Base-by-base conservation (phyloP, 495 filamentous ascomycete genomes). In the Rusavskia elegans region DNA sequence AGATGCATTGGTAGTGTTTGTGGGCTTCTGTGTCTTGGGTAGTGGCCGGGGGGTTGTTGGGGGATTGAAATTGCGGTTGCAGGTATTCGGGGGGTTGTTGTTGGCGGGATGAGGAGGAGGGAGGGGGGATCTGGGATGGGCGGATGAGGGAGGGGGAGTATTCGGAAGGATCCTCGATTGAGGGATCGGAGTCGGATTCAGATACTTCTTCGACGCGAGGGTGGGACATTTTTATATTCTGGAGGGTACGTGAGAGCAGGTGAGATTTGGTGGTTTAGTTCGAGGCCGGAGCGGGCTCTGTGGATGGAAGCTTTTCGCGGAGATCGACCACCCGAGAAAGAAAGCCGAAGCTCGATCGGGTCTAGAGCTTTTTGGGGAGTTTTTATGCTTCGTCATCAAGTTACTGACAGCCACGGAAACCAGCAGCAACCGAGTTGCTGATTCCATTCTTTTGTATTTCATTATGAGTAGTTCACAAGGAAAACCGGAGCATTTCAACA, bases 171-270 rank as follows among this genome's bases (percentile, higher is more conserved):
- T 83, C 77, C 58, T 70, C 74, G 53, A 88, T 83, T 48, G 78
- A 78, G 46, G 87, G 85, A 63, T 89, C 87, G 63, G 82, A 78
- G 64, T 88, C 85, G 53, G 77, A 83, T 71, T 90, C 86, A 32
- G 74, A 82, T 52, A 95, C 78, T 67, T 95, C 90, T 74, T 97
- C 90, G 62, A 97, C 79, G 41, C 80, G 83, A 45, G 89, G 75
- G 58, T 66, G 74, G 36, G 88, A 86, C 89, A 95, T 95, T 32
- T 61, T 72, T 66, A 49, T 3, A 25, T 23, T 45, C 11, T 11
- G 5, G 41, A 17, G 41, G 20, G 41, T 45, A 39, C 0, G 4
- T 37, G 7, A 8, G 35, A 37, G 35, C 0, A 16, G 13, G 37
- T 39, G 37, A 39, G 17, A 39, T 5, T 27, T 3, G 25, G 25